These are phyloP conservation scores for Pythium vanterpoolii DNA, from an alignment of 352 stramenopile species.

Conservation along the genomic window DNA sequence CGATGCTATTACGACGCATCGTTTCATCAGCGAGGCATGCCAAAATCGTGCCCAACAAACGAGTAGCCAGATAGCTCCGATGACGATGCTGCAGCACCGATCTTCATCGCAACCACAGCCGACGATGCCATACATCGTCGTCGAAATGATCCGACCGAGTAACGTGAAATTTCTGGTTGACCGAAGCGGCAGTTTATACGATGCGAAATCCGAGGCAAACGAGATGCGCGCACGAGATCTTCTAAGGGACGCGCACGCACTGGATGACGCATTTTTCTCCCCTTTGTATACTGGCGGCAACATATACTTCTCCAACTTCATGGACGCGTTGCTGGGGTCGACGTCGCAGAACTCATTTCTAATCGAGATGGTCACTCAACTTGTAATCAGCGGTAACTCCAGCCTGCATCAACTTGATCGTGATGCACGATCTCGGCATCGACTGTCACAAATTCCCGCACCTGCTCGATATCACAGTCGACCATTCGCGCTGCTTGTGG, in stretches of 20 bases:
- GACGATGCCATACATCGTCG: conserved; percentile 49
- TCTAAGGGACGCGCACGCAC: conserved; percentile 48
- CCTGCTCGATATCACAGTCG: conserved; percentile 56
- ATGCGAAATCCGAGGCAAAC: conserved; percentile 34
- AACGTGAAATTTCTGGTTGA: conserved; percentile 75
- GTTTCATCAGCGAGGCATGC: conserved; percentile 70
- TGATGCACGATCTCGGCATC: conserved; percentile 36
- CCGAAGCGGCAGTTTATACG: conserved; percentile 39
- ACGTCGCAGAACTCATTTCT: conserved; percentile 55
- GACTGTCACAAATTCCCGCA: conserved; percentile 51
- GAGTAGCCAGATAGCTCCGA: neutral
- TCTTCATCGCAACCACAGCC: conserved; percentile 1
- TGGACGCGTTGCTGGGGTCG: conserved; percentile 62
- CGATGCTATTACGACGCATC: conserved; percentile 72
- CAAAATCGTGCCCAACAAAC: conserved; percentile 34
- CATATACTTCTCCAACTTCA: conserved; percentile 72
- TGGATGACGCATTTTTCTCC: conserved; percentile 56
- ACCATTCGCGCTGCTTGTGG: conserved; percentile 53
- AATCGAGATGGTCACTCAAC: conserved; percentile 66
- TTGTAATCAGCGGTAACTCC: conserved; percentile 57
- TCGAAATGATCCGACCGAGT: conserved; percentile 68
- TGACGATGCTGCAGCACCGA: conserved; percentile 2
- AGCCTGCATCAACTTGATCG: conserved; percentile 47
- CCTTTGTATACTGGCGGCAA: conserved; percentile 58
- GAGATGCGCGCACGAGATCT: conserved; percentile 37